phyloP scores from a whole-genome alignment of 2,329 filamentous ascomycete genomes.

The Sporothrix dimorphospora region DNA sequence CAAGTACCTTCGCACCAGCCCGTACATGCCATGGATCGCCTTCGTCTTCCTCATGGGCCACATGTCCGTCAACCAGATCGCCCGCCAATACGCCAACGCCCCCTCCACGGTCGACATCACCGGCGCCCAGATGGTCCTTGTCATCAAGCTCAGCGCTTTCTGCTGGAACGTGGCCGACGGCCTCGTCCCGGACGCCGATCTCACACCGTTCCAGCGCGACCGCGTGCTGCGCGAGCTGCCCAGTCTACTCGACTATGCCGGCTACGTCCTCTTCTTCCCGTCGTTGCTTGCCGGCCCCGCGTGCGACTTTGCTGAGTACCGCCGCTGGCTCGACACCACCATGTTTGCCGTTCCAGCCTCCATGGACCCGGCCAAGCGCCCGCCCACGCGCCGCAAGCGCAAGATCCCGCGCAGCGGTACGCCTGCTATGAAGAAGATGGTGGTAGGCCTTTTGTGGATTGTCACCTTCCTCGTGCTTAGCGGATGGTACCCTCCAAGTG shows the following conservation, averaged over 20 bases:
- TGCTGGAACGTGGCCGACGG: slow-evolving; percentile 99
- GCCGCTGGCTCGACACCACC: slow-evolving; percentile 85
- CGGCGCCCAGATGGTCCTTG: slow-evolving; percentile 94
- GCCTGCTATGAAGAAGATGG: slow-evolving; percentile 78
- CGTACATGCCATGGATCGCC: slow-evolving; percentile 96
- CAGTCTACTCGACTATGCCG: slow-evolving; percentile 75
- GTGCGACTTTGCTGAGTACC: slow-evolving; percentile 94
- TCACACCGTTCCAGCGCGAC: slow-evolving; percentile 87
- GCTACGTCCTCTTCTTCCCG: slow-evolving; percentile 95
- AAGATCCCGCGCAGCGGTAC: slow-evolving; percentile 89
- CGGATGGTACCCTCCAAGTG: slow-evolving; percentile 57
- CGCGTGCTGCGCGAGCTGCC: slow-evolving; percentile 77
- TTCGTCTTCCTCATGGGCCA: slow-evolving; percentile 96
- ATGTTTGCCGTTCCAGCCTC: slow-evolving; percentile 88
- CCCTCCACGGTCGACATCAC: slow-evolving; percentile 81
- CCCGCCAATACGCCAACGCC: slow-evolving; percentile 71
- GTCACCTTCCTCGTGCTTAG: slow-evolving; percentile 71
- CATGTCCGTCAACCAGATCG: slow-evolving; percentile 87
- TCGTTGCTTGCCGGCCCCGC: slow-evolving; percentile 86
- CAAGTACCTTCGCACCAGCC: slow-evolving; percentile 73
- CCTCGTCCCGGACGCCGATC: slow-evolving; percentile 71
- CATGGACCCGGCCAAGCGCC: slow-evolving; percentile 81
- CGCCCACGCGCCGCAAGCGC: slow-evolving; percentile 84
- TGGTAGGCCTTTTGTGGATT: slow-evolving; percentile 77
- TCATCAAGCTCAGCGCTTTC: slow-evolving; percentile 97